Base-by-base conservation (phyloP, 495 filamentous ascomycete species). In the Oidiodendron maius region DNA sequence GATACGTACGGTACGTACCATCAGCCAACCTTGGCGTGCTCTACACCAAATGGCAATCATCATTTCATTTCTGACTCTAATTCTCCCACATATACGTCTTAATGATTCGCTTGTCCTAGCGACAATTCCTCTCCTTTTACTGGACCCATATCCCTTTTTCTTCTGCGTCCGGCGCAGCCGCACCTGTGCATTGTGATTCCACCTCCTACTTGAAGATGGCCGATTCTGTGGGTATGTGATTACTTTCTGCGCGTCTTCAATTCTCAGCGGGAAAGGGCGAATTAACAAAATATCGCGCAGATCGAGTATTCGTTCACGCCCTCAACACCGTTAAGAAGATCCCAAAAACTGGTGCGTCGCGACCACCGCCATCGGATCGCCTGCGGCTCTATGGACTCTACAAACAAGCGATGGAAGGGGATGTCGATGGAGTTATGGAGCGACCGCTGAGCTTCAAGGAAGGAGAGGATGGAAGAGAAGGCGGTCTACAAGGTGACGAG, bases 281-380 rank as follows among this genome's bases (percentile, higher is more conserved):
- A 21, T 13, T 22, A 42, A 25, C 18, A 23, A 25, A 42, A 22
- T 17, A 42, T 12, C 12, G 15, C 6, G 22, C 21, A 96, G 93
- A 98, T 71, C 82, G 93, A 61, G 93, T 98, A 64, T 98, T 98
- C 70, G 90, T 91, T 65, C 91, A 98, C 78, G 93, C 93, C 50
- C 82, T 98, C 62, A 95, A 95, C 68, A 97, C 91, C 22, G 93
- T 97, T 54, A 95, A 95, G 67, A 93, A 93, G 59, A 95, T 98
- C 50, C 89, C 89, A 57, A 90, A 89, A 59, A 94, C 89, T 12
- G 91, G 93, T 20, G 87, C 87, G 34, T 78, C 86, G 43, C 83
- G 91, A 32, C 93, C 93, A 16, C 94, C 93, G 28, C 76, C 90
- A 8, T 70, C 76, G 25, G 91, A 91, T 58, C 86, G 93, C 21